These are phyloP conservation scores for Ogataea pini DNA, from an alignment of 805 yeast species.

Conservation along the genomic window DNA sequence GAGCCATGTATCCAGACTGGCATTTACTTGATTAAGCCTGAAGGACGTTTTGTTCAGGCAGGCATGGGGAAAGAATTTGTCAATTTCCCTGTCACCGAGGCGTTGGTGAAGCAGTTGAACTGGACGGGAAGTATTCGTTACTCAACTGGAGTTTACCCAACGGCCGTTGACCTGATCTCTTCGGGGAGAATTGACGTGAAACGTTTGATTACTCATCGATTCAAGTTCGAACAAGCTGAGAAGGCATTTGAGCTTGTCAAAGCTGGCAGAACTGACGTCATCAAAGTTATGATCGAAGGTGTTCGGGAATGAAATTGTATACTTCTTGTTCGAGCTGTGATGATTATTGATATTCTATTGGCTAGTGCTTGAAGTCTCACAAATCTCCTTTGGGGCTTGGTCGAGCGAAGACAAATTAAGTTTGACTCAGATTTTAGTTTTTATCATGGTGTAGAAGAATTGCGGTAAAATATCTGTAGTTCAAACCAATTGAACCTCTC, in stretches of 20 bases:
- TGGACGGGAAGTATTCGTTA: conserved; percentile 81
- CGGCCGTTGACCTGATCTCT: conserved; percentile 66
- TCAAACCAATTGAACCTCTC: no score
- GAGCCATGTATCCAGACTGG: conserved; percentile 73
- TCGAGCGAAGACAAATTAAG: no score
- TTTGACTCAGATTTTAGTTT: no score
- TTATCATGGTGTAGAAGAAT: no score
- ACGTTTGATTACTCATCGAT: conserved; percentile 71
- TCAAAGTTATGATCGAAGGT: conserved; percentile 81
- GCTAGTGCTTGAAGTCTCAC: no score
- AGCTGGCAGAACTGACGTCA: conserved; percentile 56
- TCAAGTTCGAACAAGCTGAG: conserved; percentile 70
- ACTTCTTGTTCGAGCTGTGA: no score
- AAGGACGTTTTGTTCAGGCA: conserved; percentile 79
- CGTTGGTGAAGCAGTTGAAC: conserved; percentile 66
- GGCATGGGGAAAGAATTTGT: conserved; percentile 78
- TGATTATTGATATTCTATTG: no score
- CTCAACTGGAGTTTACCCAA: conserved; percentile 71
- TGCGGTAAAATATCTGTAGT: no score
- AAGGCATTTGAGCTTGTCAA: conserved; percentile 69
- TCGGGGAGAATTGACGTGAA: conserved; percentile 66
- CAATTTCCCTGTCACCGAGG: conserved; percentile 67
- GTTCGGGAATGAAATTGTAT: no score
- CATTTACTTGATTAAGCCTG: conserved; percentile 56
- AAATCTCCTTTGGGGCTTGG: no score